phyloP scores from a whole-genome alignment of 345 rosid species.

The Ceriops tagal region DNA sequence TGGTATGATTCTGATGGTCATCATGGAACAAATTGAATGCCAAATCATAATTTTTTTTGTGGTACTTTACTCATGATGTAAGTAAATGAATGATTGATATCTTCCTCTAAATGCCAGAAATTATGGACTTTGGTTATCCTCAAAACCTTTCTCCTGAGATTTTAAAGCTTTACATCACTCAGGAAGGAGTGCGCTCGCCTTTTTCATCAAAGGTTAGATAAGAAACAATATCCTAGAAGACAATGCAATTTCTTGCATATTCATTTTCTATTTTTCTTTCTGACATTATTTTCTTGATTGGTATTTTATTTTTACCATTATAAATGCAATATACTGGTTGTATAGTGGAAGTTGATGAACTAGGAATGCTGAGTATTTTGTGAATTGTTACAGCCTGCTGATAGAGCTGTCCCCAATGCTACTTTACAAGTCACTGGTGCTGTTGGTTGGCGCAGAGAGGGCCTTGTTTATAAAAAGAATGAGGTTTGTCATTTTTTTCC shows the following conservation, averaged over 20 bases:
- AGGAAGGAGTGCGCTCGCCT: slow-evolving; percentile 96
- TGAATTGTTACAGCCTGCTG: slow-evolving; percentile 47
- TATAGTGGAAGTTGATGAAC: not conserved
- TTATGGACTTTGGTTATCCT: slow-evolving; percentile 97
- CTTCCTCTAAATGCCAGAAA: slow-evolving; percentile 50
- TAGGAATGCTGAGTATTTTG: not conserved
- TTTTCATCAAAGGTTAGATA: slow-evolving; percentile 89
- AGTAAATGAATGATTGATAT: not conserved
- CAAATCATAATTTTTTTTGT: not conserved
- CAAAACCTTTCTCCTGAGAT: slow-evolving; percentile 98
- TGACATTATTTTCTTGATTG: slow-evolving; percentile 5
- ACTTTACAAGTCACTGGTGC: slow-evolving; percentile 99
- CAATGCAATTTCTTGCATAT: slow-evolving; percentile 1
- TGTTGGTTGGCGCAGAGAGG: slow-evolving; percentile 99
- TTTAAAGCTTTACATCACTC: slow-evolving; percentile 94
- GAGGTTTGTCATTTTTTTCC: slow-evolving; percentile 45
- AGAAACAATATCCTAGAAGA: slow-evolving; percentile 3
- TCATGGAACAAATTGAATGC: not conserved
- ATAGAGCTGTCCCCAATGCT: slow-evolving; percentile 95
- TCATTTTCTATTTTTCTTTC: not conserved
- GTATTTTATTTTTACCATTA: slow-evolving; percentile 1
- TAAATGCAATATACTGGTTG: not conserved
- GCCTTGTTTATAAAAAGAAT: slow-evolving; percentile 90
- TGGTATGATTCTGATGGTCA: not conserved
- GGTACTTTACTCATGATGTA: not conserved